Percentiles rank a stretch among this genome's conserved stretches.
phyloP scores from a whole-genome alignment of 441 rosid species.

The Syzygium syzygioides region DNA sequence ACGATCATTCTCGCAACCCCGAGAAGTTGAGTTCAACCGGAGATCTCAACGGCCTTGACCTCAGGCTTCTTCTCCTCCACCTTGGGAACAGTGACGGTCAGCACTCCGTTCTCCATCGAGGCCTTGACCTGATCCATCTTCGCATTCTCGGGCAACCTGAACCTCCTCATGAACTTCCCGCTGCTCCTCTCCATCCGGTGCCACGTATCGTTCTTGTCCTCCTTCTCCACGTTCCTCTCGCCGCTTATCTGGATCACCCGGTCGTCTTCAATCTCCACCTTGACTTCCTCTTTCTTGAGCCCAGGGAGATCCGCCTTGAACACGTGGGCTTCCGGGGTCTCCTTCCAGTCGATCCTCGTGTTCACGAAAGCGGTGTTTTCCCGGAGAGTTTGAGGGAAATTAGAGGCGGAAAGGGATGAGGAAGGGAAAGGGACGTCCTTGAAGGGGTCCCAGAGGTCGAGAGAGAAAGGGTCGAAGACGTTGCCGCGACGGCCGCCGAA shows the following conservation, averaged over 20 bases:
- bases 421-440: slow-evolving; percentile 13
- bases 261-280: slow-evolving; percentile 38
- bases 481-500: slow-evolving; percentile 21
- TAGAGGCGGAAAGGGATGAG: neutral
- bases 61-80: slow-evolving; percentile 6
- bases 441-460: slow-evolving; percentile 27
- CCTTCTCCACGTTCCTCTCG: slow-evolving; percentile 40
- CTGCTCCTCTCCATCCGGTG: slow-evolving; percentile 5
- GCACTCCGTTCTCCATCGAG: neutral
- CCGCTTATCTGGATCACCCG: slow-evolving; percentile 39
- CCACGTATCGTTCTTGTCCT: slow-evolving; percentile 13
- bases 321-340: slow-evolving; percentile 38
- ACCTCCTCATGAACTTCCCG: slow-evolving; percentile 11
- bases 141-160: slow-evolving; percentile 5
- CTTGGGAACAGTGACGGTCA: slow-evolving; percentile 1
- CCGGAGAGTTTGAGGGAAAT: neutral
- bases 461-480: slow-evolving; percentile 25
- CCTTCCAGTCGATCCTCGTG: slow-evolving; percentile 35
- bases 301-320: slow-evolving; percentile 44
- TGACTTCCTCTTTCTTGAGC: slow-evolving; percentile 39
- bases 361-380: slow-evolving; percentile 19
- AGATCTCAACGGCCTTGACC: slow-evolving; percentile 4
- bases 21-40: neutral
- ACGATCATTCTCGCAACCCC: no score
- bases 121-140: slow-evolving; percentile 2